Conservation (phyloP, 1,284 basidiomycete species). For the Porodaedalea pini region DNA sequence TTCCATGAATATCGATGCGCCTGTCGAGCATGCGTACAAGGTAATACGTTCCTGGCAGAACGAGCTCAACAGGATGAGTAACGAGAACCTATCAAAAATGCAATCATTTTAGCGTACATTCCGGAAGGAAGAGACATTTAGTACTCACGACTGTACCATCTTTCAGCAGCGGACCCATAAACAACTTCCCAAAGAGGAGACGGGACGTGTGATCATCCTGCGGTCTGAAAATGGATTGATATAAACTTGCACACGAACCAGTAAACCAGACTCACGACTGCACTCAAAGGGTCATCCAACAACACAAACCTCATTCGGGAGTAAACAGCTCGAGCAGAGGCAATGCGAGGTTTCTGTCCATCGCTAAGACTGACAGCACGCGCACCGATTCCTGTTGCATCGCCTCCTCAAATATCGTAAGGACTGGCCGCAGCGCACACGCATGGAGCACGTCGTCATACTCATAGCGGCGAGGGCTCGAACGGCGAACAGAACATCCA, state of each 20-base stretch:
- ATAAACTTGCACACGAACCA: too few species aligned
- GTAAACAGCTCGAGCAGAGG: conserved; percentile 68
- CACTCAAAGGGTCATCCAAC: conserved; percentile 70
- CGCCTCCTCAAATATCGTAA: conserved; percentile 74
- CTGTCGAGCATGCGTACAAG: conserved; percentile 74
- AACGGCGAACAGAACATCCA: conserved; percentile 67
- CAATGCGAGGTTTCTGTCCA: conserved; percentile 68
- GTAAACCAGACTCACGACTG: conserved; percentile 45
- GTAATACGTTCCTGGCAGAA: conserved; percentile 65
- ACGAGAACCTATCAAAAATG: conserved; percentile 49
- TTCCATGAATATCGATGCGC: conserved; percentile 66
- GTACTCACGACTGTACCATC: conserved; percentile 58
- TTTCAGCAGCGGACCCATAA: conserved; percentile 61
- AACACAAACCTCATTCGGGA: conserved; percentile 61
- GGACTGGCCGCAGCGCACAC: conserved; percentile 68
- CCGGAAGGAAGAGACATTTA: background rate
- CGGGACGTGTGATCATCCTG: conserved; percentile 75
- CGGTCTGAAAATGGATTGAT: conserved; percentile 7
- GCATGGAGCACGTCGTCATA: conserved; percentile 59
- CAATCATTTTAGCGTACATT: background rate
- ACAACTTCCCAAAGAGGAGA: conserved; percentile 59
- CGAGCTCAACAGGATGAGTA: conserved; percentile 73
- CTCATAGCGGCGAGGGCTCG: conserved; percentile 67
- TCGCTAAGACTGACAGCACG: conserved; percentile 59
- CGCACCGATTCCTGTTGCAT: conserved; percentile 55